phyloP scores from a whole-genome alignment of 129 eudicot species.

The Scalesia atractyloides region DNA sequence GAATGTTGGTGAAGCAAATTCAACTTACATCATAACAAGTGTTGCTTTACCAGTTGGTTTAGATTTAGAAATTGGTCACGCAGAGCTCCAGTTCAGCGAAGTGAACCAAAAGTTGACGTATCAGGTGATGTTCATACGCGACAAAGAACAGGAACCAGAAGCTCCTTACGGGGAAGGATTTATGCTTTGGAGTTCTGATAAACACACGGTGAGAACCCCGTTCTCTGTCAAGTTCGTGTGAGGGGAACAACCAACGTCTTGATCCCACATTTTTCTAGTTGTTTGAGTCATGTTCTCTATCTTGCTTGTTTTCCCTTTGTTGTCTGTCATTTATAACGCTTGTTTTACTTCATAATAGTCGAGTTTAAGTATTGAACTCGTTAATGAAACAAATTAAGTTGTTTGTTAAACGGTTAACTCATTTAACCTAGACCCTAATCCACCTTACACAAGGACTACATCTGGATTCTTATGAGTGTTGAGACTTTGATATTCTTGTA shows the following conservation, averaged over 20 bases:
- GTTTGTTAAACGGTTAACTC: not conserved
- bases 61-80: conserved; percentile 4
- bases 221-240: conserved; percentile 27
- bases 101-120: conserved; percentile 27
- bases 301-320: conserved; percentile 9
- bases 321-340: conserved; percentile 17
- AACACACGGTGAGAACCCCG: conserved; percentile 40
- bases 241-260: conserved; percentile 9
- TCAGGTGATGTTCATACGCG: conserved; percentile 11
- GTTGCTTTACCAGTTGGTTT: conserved; percentile 26
- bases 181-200: conserved; percentile 29
- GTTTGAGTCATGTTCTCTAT: not conserved
- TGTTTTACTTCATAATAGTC: not conserved
- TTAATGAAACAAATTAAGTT: not conserved
- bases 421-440: not conserved
- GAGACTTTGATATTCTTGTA: conserved; percentile 44
- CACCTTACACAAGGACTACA: not conserved
- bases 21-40: conserved; percentile 15
- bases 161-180: conserved; percentile 27
- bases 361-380: no score
- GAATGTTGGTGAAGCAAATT: conserved; percentile 34
- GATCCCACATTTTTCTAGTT: not conserved
- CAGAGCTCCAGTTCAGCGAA: conserved; percentile 14
- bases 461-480: not conserved
- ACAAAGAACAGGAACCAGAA: not conserved